Base-by-base conservation (phyloP, 495 filamentous ascomycete genomes). In the Penicillium macrosclerotiorum region DNA sequence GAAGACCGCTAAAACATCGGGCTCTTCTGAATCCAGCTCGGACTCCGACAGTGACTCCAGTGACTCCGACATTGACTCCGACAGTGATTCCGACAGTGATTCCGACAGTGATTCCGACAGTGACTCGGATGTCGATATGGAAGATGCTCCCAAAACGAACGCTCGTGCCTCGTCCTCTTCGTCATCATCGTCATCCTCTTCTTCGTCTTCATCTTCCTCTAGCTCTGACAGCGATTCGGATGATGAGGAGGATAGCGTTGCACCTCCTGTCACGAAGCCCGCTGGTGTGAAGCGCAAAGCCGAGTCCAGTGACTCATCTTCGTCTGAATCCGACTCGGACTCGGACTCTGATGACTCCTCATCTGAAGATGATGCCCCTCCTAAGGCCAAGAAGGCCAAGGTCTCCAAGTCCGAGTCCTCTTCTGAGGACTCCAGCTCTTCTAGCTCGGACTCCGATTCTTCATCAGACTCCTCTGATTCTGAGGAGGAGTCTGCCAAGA, bases 261-360 rank as follows among this genome's bases (percentile, higher is more conserved):
- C 58, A 12, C 52, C 68, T 30, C 54, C 69, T 19, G 46, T 64
- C 24, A 72, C 57, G 52, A 54, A 76, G 46, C 31, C 71, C 3
- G 38, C 65, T 9, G 60, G 72, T 22, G 58, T 67, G 29, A 88
- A 89, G 69, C 82, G 85, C 49, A 88, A 89, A 69, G 82, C 81
- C 17, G 69, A 71, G 27, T 77, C 79, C 3, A 69, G 63, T 63
- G 71, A 68, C 23, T 75, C 68, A 24, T 75, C 67, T 29, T 77
- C 67, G 31, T 76, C 76, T 2, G 65, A 67, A 5, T 78, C 77
- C 5, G 63, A 66, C 36, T 79, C 78, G 9, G 67, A 68, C 14
- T 71, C 67, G 0, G 63, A 69, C 30, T 63, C 62, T 16, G 63
- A 70, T 8, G 57, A 59, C 23, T 65, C 73, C 13, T 61, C 60